Evolutionary conservation across 345 rosid species (phyloP).

Genomic region (Pistacia atlantica): DNA sequence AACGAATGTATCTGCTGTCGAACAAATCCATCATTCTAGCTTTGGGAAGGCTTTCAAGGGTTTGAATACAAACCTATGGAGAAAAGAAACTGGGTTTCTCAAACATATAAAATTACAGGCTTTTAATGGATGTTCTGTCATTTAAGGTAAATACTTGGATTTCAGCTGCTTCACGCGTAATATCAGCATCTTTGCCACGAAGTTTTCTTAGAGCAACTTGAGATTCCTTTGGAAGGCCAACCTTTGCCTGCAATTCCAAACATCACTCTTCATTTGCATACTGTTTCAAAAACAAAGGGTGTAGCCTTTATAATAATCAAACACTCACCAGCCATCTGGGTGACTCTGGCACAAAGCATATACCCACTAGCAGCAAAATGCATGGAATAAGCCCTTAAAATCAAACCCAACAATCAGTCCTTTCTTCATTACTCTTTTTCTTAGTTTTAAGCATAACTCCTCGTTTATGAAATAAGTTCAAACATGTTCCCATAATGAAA

Average conservation of each 20-base stretch:
- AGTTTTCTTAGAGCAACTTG: constrained; percentile 61
- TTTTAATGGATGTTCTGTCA: constrained; percentile 7
- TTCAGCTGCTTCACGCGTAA: constrained; percentile 69
- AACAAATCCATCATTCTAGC: constrained; percentile 63
- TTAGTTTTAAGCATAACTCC: neutral
- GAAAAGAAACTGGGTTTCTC: constrained; percentile 10
- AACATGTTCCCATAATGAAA: neutral
- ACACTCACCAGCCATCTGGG: constrained; percentile 90
- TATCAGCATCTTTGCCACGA: constrained; percentile 66
- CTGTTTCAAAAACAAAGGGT: neutral
- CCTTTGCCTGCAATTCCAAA: constrained; percentile 59
- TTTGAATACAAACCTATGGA: constrained; percentile 48
- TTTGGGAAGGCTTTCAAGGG: constrained; percentile 67
- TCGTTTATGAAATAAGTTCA: neutral
- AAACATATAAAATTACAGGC: constrained; percentile 9
- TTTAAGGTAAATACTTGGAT: constrained; percentile 49
- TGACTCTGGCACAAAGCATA: constrained; percentile 78
- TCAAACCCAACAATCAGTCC: constrained; percentile 23
- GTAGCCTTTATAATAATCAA: neutral
- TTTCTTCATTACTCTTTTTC: neutral
- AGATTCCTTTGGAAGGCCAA: constrained; percentile 66
- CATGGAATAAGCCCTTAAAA: constrained; percentile 72
- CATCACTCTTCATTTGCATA: neutral
- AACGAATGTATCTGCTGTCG: constrained; percentile 58
- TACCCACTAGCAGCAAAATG: constrained; percentile 65